Evolutionary conservation across 768 basidiomycete genomes (phyloP).

Genomic region (Pulveroboletus frians): DNA sequence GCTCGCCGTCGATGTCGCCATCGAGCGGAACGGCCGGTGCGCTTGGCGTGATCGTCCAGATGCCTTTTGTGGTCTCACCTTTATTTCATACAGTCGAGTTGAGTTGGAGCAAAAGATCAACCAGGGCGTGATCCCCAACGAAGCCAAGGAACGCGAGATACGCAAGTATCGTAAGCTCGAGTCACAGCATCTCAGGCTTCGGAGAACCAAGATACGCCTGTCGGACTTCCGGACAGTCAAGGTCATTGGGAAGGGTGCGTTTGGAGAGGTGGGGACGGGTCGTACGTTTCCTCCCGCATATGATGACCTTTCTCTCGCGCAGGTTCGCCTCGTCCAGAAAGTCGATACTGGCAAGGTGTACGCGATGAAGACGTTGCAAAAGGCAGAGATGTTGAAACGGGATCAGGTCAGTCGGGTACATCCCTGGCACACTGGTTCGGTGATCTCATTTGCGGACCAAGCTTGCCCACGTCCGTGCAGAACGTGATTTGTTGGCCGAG

Average conservation of each 20-base stretch:
- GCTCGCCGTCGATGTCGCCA: conserved; percentile 93
- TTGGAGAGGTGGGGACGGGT: conserved; percentile 77
- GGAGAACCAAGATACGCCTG: conserved; percentile 89
- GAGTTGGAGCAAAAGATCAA: conserved; percentile 83
- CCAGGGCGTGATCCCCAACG: conserved; percentile 65
- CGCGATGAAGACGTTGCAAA: conserved; percentile 98
- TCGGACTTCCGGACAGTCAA: conserved; percentile 95
- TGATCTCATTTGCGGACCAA: conserved; percentile 30
- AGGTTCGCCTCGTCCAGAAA: conserved; percentile 96
- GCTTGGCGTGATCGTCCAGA: conserved; percentile 8
- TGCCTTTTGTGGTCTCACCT: conserved; percentile 2
- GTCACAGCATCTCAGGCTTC: conserved; percentile 84
- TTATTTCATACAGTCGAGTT: conserved; percentile 55
- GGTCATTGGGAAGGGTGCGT: conserved; percentile 98
- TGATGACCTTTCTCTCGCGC: conserved; percentile 5
- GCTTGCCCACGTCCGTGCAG: conserved; percentile 96
- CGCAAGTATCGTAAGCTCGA: conserved; percentile 82
- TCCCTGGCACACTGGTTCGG: neutral
- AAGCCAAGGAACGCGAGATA: conserved; percentile 86
- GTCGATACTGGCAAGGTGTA: conserved; percentile 97
- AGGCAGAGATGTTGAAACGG: conserved; percentile 98
- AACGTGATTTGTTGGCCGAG: conserved; percentile 94
- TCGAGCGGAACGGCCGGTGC: conserved; percentile 91
- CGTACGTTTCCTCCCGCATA: neutral
- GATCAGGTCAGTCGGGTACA: conserved; percentile 68